phyloP scores from a whole-genome alignment of 192 early-diverging fungal genomes.

The Linnemannia exigua region DNA sequence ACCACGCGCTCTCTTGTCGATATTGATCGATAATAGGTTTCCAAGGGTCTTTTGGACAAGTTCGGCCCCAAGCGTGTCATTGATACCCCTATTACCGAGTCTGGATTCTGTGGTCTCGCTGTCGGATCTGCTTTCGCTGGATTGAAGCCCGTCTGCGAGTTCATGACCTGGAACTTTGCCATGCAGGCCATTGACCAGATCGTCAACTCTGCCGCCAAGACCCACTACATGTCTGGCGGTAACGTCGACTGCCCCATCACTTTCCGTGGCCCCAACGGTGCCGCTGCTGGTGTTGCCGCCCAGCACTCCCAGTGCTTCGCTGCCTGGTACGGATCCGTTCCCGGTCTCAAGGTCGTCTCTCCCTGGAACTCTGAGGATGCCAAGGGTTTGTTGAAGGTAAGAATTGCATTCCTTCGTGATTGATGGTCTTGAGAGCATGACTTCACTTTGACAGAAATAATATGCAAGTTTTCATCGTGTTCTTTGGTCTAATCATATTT shows the following conservation, averaged over 20 bases:
- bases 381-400: conserved; percentile 93
- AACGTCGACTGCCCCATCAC: conserved; percentile 92
- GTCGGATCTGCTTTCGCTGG: conserved; percentile 95
- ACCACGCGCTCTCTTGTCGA: background rate
- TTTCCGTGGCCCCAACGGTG: conserved; percentile 99
- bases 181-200: conserved; percentile 99
- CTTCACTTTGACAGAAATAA: background rate
- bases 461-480: background rate
- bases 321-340: conserved; percentile 98
- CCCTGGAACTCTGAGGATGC: conserved; percentile 98
- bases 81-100: conserved; percentile 99
- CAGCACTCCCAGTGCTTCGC: conserved; percentile 99
- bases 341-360: conserved; percentile 96
- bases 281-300: conserved; percentile 96
- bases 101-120: conserved; percentile 97
- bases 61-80: conserved; percentile 97
- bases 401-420: background rate
- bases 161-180: conserved; percentile 99
- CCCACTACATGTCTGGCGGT: conserved; percentile 97
- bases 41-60: conserved; percentile 97
- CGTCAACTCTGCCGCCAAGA: conserved; percentile 99
- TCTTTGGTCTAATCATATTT: background rate
- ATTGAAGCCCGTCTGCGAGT: conserved; percentile 98
- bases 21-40: conserved; percentile 72
- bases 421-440: background rate